phyloP scores from a whole-genome alignment of 2,329 filamentous ascomycete species.

The Epichloe gansuensis region DNA sequence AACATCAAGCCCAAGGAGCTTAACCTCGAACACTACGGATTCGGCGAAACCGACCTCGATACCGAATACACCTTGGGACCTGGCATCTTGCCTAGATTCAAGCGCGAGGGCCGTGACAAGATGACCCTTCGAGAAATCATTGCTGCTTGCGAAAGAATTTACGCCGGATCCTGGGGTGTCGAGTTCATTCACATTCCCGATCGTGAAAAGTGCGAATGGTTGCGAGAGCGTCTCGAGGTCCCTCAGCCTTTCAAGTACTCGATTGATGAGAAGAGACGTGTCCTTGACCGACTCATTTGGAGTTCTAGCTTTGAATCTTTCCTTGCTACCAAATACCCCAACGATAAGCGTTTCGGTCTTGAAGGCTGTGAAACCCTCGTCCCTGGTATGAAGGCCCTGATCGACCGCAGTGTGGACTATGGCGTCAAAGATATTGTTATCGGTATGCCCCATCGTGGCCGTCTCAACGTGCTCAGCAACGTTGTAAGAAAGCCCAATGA shows the following conservation, averaged over 20 bases:
- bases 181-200: conserved; percentile 99
- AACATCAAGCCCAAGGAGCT: conserved; percentile 87
- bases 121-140: conserved; percentile 97
- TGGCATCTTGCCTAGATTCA: conserved; percentile 90
- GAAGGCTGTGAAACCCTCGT: conserved; percentile 96
- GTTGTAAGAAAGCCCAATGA: conserved; percentile 98
- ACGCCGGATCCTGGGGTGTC: conserved; percentile 93
- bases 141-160: conserved; percentile 83
- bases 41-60: conserved; percentile 87
- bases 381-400: conserved; percentile 97
- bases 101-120: conserved; percentile 76
- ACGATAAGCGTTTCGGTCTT: conserved; percentile 98
- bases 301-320: conserved; percentile 95
- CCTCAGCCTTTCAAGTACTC: conserved; percentile 94
- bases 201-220: conserved; percentile 95
- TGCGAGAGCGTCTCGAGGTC: conserved; percentile 87
- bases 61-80: conserved; percentile 85
- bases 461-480: conserved; percentile 95
- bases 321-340: conserved; percentile 94
- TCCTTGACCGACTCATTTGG: conserved; percentile 96
- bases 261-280: conserved; percentile 94
- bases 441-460: conserved; percentile 97
- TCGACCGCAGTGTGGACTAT: conserved; percentile 96
- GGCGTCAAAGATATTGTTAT: conserved; percentile 99
- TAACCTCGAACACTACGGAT: conserved; percentile 85